Conservation (phyloP, 73 alveolate species). For the Paraurostyla sp. region DNA sequence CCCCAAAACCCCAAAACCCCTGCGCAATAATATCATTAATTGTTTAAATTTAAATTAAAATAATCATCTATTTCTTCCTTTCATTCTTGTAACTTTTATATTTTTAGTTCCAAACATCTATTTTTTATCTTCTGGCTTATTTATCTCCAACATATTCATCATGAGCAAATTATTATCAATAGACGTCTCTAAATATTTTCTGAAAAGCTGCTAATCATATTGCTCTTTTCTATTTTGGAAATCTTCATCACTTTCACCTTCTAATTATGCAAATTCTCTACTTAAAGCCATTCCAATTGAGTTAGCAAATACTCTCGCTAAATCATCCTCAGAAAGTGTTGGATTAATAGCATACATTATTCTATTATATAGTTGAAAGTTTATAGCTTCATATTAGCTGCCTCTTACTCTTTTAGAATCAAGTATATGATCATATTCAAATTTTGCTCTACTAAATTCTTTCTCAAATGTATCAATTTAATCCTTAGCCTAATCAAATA, state of each 20-base stretch:
- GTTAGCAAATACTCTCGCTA: neutral
- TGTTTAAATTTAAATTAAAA: neutral
- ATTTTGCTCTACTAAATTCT: constrained; percentile 20
- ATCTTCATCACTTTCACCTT: constrained; percentile 27
- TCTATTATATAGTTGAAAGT: neutral
- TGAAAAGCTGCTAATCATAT: neutral
- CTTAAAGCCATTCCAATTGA: constrained; percentile 22
- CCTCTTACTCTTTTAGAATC: constrained; percentile 22
- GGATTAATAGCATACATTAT: constrained; percentile 22
- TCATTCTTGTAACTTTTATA: neutral
- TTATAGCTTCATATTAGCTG: neutral
- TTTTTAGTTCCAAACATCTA: constrained; percentile 29
- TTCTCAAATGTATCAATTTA: neutral
- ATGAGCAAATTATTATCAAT: neutral
- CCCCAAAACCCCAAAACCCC: too few relatives aligned
- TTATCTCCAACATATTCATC: neutral
- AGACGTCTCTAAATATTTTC: constrained; percentile 10
- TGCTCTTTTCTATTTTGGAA: neutral
- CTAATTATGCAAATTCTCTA: neutral
- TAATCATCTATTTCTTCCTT: constrained; percentile 3
- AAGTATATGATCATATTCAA: constrained; percentile 24
- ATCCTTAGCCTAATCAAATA: neutral
- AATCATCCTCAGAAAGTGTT: constrained; percentile 11
- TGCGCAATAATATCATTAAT: too few relatives aligned
- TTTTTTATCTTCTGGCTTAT: constrained; percentile 5